Evolutionary conservation across 176 grass and related monocot genomes (phyloP), one percentile per base, ranked within the genome.

Genomic region (Rhynchospora tenuis): DNA sequence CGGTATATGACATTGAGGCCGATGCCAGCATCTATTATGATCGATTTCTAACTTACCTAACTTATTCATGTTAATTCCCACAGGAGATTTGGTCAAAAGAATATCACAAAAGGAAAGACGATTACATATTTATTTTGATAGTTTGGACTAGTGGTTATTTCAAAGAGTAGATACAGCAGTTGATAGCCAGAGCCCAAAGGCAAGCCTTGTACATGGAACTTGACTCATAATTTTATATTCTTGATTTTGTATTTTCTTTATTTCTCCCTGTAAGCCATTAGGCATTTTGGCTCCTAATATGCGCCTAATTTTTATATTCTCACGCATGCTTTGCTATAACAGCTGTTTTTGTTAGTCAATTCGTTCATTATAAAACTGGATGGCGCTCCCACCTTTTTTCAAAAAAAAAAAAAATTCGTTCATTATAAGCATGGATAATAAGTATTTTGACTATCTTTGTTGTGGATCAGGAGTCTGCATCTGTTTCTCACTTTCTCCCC

Each of bases 11-110:
- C 63, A 29, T 47, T 48, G 31, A 63, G 61, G 61, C 57, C 14
- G 2, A 67, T 82, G 57, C 80, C 80, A 29, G 31, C 45, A 52
- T 51, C 44, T 54, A 33, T 82, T 50, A 82, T 14, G 61, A 82
- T 82, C 15, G 46, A 82, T 82, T 82, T 68, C 73, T 77, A 77
- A 77, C 14, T 29, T 31, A 71, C 20, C 31, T 20, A 17, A 17
- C 48, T 19, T 17, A 76, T 52, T 55, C 6, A 10, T 55, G 13
- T 76, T 31, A 76, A 56, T 55, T 15, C 3, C 2, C 33, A 38
- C 33, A 38, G 33, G 3, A 38, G 33, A 38, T 38, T 38, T 38
- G 33, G 33, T 38, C 33, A 38, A 38, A 38, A 38, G 5, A 3
- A 38, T 38, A 55, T 29, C 73, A 76, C 13, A 76, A 54, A 12